phyloP scores from a whole-genome alignment of 176 grass and related monocot genomes.

The Luzula sylvatica region DNA sequence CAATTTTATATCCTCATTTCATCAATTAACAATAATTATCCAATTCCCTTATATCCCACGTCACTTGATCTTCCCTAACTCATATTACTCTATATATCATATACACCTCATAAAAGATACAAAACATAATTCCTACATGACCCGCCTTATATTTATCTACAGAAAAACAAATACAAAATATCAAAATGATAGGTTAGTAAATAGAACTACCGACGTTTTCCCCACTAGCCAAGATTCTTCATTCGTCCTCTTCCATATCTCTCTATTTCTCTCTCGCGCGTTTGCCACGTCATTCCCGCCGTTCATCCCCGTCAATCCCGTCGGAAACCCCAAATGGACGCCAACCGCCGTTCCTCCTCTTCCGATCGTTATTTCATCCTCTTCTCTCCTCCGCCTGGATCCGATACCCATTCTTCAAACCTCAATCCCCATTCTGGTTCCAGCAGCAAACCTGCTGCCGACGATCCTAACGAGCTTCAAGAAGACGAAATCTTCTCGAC shows the following conservation, averaged over 20 bases:
- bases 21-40: too few relatives aligned
- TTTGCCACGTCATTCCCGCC: slow-evolving; percentile 1
- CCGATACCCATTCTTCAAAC: not conserved
- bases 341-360: slow-evolving; percentile 9
- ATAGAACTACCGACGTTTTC: not conserved
- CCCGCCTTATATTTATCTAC: too few relatives aligned
- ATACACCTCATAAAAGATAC: too few relatives aligned
- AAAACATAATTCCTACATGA: too few relatives aligned
- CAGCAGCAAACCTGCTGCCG: not conserved
- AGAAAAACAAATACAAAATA: slow-evolving; percentile 2
- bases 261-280: not conserved
- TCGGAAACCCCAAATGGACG: slow-evolving; percentile 9
- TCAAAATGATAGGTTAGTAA: not conserved
- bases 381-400: slow-evolving; percentile 16
- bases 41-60: too few relatives aligned
- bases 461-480: slow-evolving; percentile 12
- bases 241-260: not conserved
- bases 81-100: too few relatives aligned
- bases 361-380: slow-evolving; percentile 17
- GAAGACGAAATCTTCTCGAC: slow-evolving; percentile 22
- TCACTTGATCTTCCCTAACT: too few relatives aligned
- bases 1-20: too few relatives aligned
- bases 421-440: slow-evolving; percentile 9
- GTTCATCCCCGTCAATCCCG: not conserved
- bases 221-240: slow-evolving; percentile 7